Evolutionary conservation across 768 basidiomycete genomes (phyloP).

Genomic region (Suillus paluster): DNA sequence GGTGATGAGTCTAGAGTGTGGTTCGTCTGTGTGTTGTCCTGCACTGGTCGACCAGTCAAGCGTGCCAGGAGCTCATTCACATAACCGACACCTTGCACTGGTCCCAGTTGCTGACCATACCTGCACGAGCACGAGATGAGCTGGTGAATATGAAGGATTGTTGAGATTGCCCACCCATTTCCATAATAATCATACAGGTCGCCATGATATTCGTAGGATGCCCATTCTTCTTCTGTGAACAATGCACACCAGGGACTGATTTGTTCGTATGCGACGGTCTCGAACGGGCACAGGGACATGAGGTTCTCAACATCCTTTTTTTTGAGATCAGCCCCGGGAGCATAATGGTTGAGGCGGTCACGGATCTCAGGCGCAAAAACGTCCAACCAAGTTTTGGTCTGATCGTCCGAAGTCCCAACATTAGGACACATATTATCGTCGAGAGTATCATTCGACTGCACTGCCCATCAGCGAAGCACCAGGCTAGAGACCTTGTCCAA

Average conservation of each 20-base stretch:
- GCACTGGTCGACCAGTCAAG: conserved; percentile 62
- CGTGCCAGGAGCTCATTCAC: conserved; percentile 85
- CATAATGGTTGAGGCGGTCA: conserved; percentile 57
- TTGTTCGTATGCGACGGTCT: conserved; percentile 54
- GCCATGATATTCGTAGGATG: conserved; percentile 62
- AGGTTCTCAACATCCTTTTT: conserved; percentile 58
- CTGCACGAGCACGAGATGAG: conserved; percentile 37
- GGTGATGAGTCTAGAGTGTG: conserved; percentile 66
- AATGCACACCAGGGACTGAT: conserved; percentile 69
- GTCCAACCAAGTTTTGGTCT: conserved; percentile 53
- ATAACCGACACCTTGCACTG: conserved; percentile 83
- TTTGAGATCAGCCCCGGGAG: conserved; percentile 65
- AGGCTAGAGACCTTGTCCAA: conserved; percentile 4
- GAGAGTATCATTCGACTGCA: conserved; percentile 63
- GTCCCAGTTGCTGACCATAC: conserved; percentile 70
- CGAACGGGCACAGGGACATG: conserved; percentile 77
- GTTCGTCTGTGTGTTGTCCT: conserved; percentile 78
- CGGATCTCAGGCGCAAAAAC: conserved; percentile 59
- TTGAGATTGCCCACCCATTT: conserved; percentile 52
- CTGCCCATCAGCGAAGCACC: conserved; percentile 11
- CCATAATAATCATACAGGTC: conserved; percentile 80
- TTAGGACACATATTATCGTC: conserved; percentile 67
- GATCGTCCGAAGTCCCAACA: conserved; percentile 43
- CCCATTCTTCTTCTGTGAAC: conserved; percentile 64
- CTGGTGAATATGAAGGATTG: background rate